Percentiles rank a stretch among this genome's conserved stretches.
Evolutionary conservation across 23 red algal genomes (phyloP).

Genomic region (Cyanidioschyzon merolae): DNA sequence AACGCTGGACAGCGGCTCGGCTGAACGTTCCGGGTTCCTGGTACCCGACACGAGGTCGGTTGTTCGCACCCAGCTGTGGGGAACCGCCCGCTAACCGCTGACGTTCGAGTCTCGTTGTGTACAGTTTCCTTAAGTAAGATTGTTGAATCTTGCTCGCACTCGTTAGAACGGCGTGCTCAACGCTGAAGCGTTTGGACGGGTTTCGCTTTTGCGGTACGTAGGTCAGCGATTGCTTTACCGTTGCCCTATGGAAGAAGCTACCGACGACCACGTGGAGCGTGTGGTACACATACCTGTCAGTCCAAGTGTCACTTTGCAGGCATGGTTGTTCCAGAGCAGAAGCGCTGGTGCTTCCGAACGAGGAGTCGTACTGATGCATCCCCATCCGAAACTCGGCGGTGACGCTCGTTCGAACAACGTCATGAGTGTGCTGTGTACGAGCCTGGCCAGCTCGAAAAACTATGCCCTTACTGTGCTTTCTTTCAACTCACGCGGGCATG

Average conservation of each 20-base stretch:
- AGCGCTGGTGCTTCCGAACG: neutral
- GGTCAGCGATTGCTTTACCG: too few relatives aligned
- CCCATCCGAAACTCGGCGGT: slow-evolving; percentile 7
- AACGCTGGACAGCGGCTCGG: too few relatives aligned
- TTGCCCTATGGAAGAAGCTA: neutral
- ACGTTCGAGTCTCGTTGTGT: too few relatives aligned
- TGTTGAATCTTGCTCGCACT: too few relatives aligned
- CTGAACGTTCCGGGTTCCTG: too few relatives aligned
- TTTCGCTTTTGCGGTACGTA: too few relatives aligned
- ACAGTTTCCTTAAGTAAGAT: too few relatives aligned
- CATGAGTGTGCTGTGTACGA: neutral
- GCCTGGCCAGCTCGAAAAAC: neutral
- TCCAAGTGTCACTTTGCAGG: neutral
- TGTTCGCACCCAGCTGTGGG: too few relatives aligned
- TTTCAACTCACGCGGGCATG: slow-evolving; percentile 7
- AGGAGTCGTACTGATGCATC: slow-evolving; percentile 4
- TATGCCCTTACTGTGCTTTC: neutral
- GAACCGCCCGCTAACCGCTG: too few relatives aligned
- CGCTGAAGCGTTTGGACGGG: too few relatives aligned
- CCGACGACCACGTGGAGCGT: neutral
- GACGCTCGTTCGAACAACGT: slow-evolving; percentile 6
- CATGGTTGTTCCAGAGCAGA: neutral
- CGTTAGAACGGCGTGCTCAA: too few relatives aligned
- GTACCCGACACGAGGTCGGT: too few relatives aligned
- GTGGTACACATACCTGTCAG: neutral